Conservation (phyloP, 208 protist genomes). For the Leishmania lainsoni region DNA sequence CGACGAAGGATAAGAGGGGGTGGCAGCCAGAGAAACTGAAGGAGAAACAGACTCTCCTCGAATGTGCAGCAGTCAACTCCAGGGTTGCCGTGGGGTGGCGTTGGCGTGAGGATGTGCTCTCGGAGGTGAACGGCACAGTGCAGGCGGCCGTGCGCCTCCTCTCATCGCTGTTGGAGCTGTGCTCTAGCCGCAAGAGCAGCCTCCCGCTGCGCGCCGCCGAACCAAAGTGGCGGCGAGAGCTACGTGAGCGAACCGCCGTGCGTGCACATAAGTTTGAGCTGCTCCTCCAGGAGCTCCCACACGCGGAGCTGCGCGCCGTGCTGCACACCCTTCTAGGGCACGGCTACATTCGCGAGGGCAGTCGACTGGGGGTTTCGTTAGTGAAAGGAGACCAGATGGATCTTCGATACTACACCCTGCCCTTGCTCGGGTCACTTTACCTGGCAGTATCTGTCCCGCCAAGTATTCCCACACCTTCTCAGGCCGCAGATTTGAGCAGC, state of each 20-base stretch:
- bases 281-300: constrained; percentile 67
- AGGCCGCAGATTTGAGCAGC: background rate
- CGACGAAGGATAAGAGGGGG: background rate
- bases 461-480: background rate
- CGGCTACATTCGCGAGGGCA: constrained; percentile 49
- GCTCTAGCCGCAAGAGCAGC: constrained; percentile 30
- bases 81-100: constrained; percentile 12
- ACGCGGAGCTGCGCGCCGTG: constrained; percentile 41
- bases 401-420: constrained; percentile 63
- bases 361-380: constrained; percentile 43
- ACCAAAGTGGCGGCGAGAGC: constrained; percentile 56
- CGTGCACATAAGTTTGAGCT: constrained; percentile 83
- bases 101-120: constrained; percentile 25
- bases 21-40: background rate
- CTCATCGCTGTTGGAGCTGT: constrained; percentile 32
- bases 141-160: constrained; percentile 24
- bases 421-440: constrained; percentile 67
- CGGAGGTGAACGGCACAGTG: constrained; percentile 33
- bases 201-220: constrained; percentile 38
- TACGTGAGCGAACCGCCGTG: constrained; percentile 49
- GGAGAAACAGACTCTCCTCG: background rate
- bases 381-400: constrained; percentile 60
- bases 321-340: constrained; percentile 48
- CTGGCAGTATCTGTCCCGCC: constrained; percentile 34
- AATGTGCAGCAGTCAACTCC: background rate